A percentile compares a stretch with the other conserved stretches of the same genome.
Conservation (phyloP, 148 eudicot genomes). For the Silene conica region DNA sequence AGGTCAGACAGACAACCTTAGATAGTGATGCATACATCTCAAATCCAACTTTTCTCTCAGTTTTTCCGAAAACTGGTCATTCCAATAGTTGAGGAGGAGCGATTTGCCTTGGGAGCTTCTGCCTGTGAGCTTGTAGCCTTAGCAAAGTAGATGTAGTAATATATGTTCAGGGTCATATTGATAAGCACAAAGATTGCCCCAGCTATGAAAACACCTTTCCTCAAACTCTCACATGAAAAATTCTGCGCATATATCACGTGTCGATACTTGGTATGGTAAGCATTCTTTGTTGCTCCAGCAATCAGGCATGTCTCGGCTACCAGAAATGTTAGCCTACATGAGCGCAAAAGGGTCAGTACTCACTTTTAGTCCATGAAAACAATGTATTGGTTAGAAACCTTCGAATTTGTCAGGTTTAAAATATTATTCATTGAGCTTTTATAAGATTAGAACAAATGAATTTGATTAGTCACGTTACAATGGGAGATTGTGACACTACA, state of each 20-base stretch:
- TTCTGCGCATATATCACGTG: conserved; percentile 54
- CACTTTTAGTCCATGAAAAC: not conserved
- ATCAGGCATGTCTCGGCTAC: conserved; percentile 90
- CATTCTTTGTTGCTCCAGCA: conserved; percentile 87
- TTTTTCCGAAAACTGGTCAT: conserved; percentile 56
- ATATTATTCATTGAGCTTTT: too few species aligned
- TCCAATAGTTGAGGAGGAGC: conserved; percentile 56
- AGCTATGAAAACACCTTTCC: conserved; percentile 88
- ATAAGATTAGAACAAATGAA: too few species aligned
- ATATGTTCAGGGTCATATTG: conserved; percentile 77
- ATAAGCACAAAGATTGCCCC: conserved; percentile 91
- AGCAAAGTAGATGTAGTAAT: conserved; percentile 83
- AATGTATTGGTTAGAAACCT: too few species aligned
- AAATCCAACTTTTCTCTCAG: conserved; percentile 12
- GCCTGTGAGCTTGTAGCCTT: conserved; percentile 65
- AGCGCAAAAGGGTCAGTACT: not conserved
- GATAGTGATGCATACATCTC: conserved; percentile 4
- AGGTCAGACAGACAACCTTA: conserved; percentile 7
- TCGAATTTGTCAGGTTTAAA: too few species aligned
- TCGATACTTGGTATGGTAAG: conserved; percentile 82
- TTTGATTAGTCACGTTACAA: too few species aligned
- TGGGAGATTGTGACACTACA: not conserved
- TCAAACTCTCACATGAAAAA: conserved; percentile 75
- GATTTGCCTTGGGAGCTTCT: conserved; percentile 47
- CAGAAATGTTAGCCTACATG: conserved; percentile 74